Evolutionary conservation across 2,329 filamentous ascomycete genomes (phyloP).

Genomic region (Calonectria ilicicola): DNA sequence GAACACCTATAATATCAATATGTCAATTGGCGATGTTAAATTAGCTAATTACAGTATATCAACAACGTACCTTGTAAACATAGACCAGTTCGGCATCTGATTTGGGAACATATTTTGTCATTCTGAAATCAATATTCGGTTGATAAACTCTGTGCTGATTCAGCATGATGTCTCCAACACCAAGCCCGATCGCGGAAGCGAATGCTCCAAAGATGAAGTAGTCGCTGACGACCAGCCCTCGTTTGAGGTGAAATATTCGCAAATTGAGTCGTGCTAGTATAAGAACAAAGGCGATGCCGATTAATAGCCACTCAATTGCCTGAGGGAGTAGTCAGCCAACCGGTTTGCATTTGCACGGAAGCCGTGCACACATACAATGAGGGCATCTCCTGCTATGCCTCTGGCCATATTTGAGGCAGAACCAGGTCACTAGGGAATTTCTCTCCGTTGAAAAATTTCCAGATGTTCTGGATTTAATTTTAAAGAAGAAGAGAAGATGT

Average conservation of each 20-base stretch:
- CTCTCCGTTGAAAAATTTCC: background rate
- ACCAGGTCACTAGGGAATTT: background rate
- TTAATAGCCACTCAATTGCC: conserved; percentile 1
- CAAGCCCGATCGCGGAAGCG: background rate
- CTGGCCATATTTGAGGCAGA: background rate
- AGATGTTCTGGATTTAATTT: background rate
- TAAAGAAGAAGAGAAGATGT: background rate
- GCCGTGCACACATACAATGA: background rate
- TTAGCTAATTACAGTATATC: background rate
- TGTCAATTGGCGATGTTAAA: background rate
- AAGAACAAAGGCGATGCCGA: background rate
- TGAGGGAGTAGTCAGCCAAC: background rate
- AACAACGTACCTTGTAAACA: background rate
- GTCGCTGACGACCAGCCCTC: background rate
- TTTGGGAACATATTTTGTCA: background rate
- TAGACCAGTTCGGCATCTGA: background rate
- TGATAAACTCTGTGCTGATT: background rate
- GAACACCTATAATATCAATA: background rate
- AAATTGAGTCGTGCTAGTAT: conserved; percentile 6
- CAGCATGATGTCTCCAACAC: background rate
- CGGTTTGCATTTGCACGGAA: background rate
- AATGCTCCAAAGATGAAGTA: conserved; percentile 3
- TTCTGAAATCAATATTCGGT: background rate
- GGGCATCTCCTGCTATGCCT: background rate
- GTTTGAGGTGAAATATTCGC: background rate